Conservation (phyloP, 306 rosid genomes). For the Inga laurina region DNA sequence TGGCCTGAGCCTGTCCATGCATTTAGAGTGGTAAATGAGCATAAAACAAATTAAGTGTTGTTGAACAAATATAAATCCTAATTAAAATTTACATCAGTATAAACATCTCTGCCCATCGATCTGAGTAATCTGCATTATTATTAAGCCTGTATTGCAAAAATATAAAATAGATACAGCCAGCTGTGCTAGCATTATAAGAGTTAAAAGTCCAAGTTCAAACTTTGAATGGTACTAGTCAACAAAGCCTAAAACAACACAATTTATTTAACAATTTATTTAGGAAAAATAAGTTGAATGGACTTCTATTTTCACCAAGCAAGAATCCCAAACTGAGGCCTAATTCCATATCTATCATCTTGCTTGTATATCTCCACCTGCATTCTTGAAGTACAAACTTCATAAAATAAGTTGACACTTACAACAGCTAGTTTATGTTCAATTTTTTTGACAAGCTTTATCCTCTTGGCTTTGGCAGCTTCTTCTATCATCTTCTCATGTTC, state of each 20-base stretch:
- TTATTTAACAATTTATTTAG: slow-evolving; percentile 17
- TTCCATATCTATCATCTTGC: slow-evolving; percentile 14
- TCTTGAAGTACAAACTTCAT: slow-evolving; percentile 20
- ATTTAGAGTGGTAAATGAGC: slow-evolving; percentile 28
- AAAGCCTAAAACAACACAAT: not conserved
- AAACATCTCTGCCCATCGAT: not conserved
- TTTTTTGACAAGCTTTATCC: slow-evolving; percentile 58
- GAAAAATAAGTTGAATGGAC: not conserved
- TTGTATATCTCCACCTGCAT: slow-evolving; percentile 12
- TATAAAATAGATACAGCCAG: slow-evolving; percentile 1
- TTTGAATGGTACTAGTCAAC: not conserved
- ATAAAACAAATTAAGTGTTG: slow-evolving; percentile 15
- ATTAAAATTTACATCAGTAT: not conserved
- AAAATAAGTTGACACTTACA: slow-evolving; percentile 60
- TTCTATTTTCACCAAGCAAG: slow-evolving; percentile 26
- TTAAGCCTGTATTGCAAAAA: not conserved
- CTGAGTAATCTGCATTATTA: not conserved
- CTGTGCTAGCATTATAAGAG: not conserved
- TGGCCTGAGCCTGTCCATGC: slow-evolving; percentile 70
- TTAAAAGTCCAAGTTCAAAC: slow-evolving; percentile 14
- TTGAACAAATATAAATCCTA: not conserved
- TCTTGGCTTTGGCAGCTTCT: slow-evolving; percentile 64
- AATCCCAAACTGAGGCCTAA: slow-evolving; percentile 14
- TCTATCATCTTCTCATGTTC: slow-evolving; percentile 78
- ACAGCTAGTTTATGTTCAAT: slow-evolving; percentile 65